Conservation (phyloP, 2,329 filamentous ascomycete species). For the Ploettnerulaceae sp. region DNA sequence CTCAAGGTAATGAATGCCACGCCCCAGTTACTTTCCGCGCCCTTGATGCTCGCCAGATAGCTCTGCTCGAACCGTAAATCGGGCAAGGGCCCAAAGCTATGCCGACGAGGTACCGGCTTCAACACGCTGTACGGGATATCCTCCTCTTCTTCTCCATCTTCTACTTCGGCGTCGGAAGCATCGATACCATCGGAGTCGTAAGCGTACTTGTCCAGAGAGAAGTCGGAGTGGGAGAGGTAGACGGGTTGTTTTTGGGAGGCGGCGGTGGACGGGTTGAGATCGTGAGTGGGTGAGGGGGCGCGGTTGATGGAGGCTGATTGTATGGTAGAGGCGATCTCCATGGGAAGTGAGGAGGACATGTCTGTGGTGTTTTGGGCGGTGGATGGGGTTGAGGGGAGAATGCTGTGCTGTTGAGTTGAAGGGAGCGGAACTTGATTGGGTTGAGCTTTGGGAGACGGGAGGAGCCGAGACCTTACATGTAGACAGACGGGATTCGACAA, state of each 20-base stretch:
- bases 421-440: neutral
- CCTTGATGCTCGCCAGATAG: conserved; percentile 83
- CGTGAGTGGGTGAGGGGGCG: conserved; percentile 65
- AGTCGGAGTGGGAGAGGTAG: conserved; percentile 33
- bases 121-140: conserved; percentile 66
- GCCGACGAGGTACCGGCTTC: conserved; percentile 46
- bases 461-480: neutral
- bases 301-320: conserved; percentile 76
- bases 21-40: conserved; percentile 73
- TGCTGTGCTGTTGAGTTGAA: neutral
- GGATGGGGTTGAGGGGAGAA: neutral
- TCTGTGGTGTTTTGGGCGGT: neutral
- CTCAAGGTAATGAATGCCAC: conserved; percentile 79
- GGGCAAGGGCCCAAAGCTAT: conserved; percentile 62
- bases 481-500: too few relatives aligned
- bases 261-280: conserved; percentile 75
- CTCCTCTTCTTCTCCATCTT: conserved; percentile 54
- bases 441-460: neutral
- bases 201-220: conserved; percentile 32
- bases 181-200: conserved; percentile 38
- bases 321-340: conserved; percentile 71
- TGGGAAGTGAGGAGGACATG: conserved; percentile 40
- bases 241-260: conserved; percentile 63
- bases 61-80: conserved; percentile 97
- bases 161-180: conserved; percentile 40